Percentiles rank a stretch among this genome's conserved stretches.
These are phyloP conservation scores for Bruguiera hainesii DNA, from an alignment of 441 rosid genomes.

Conservation along the genomic window DNA sequence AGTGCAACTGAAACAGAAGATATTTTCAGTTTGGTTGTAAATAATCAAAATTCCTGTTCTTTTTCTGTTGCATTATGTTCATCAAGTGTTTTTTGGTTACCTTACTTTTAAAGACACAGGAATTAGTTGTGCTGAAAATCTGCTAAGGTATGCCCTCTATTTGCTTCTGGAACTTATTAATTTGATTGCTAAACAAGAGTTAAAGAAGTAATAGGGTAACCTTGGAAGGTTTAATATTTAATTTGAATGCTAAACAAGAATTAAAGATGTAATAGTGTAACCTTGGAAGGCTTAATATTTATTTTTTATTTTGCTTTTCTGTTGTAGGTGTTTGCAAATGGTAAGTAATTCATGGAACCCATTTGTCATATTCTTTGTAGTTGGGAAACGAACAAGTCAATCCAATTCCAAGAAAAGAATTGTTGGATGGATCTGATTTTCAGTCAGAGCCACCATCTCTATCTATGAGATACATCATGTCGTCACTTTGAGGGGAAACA, in stretches of 20 bases:
- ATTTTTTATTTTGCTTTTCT: not conserved
- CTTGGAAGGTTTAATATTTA: not conserved
- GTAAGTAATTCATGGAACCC: slow-evolving; percentile 56
- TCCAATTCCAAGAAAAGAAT: slow-evolving; percentile 53
- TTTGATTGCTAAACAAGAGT: slow-evolving; percentile 10
- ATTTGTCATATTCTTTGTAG: slow-evolving; percentile 46
- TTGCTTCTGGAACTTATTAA: slow-evolving; percentile 8
- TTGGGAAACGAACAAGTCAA: slow-evolving; percentile 24
- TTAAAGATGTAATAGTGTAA: too few species aligned
- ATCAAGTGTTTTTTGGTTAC: slow-evolving; percentile 90
- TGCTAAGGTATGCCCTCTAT: slow-evolving; percentile 50
- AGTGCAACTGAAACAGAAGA: not conserved
- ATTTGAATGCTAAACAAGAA: too few species aligned
- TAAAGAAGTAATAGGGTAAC: not conserved
- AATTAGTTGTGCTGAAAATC: slow-evolving; percentile 74
- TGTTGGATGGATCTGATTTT: slow-evolving; percentile 26
- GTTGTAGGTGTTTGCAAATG: slow-evolving; percentile 58
- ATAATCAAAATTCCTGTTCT: slow-evolving; percentile 4
- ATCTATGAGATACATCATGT: slow-evolving; percentile 10
- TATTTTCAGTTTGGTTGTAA: not conserved
- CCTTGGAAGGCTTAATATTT: slow-evolving; percentile 1
- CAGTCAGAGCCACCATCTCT: slow-evolving; percentile 21
- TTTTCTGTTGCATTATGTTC: slow-evolving; percentile 76
- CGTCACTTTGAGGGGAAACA: slow-evolving; percentile 19
- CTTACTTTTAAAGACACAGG: slow-evolving; percentile 82